phyloP scores from a whole-genome alignment of 192 early-diverging fungal genomes.

The Gamsiella multidivaricata region DNA sequence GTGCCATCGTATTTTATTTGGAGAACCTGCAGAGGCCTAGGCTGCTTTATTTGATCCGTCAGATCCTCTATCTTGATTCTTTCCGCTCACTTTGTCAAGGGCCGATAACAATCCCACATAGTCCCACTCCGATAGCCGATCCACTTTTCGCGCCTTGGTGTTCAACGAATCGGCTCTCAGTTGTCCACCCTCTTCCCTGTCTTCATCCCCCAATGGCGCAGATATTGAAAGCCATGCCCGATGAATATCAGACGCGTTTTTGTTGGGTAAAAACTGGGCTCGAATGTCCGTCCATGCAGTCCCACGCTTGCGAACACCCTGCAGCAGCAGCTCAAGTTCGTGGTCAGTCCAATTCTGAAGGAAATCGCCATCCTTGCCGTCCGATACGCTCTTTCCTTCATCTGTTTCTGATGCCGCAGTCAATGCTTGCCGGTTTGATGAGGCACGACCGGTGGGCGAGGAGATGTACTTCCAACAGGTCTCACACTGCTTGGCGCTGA shows the following conservation, averaged over 20 bases:
- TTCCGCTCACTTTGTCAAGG: slow-evolving; percentile 15
- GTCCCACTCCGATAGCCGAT: slow-evolving; percentile 29
- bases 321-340: slow-evolving; percentile 25
- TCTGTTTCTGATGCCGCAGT: neutral
- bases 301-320: slow-evolving; percentile 36
- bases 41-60: too few relatives aligned
- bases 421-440: neutral
- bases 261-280: slow-evolving; percentile 41
- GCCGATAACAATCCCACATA: slow-evolving; percentile 24
- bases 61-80: neutral
- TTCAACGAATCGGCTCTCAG: too few relatives aligned
- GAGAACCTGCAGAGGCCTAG: too few relatives aligned
- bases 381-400: neutral
- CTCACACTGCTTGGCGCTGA: slow-evolving; percentile 31
- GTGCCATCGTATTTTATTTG: too few relatives aligned
- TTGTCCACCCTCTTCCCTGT: neutral
- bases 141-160: too few relatives aligned
- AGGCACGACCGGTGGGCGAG: neutral
- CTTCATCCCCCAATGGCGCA: neutral
- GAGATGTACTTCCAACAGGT: slow-evolving; percentile 35
- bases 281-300: slow-evolving; percentile 40
- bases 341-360: slow-evolving; percentile 26
- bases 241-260: slow-evolving; percentile 23
- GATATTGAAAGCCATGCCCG: slow-evolving; percentile 27
- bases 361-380: neutral